phyloP scores from a whole-genome alignment of 495 filamentous ascomycete species.

The Physcia stellaris region DNA sequence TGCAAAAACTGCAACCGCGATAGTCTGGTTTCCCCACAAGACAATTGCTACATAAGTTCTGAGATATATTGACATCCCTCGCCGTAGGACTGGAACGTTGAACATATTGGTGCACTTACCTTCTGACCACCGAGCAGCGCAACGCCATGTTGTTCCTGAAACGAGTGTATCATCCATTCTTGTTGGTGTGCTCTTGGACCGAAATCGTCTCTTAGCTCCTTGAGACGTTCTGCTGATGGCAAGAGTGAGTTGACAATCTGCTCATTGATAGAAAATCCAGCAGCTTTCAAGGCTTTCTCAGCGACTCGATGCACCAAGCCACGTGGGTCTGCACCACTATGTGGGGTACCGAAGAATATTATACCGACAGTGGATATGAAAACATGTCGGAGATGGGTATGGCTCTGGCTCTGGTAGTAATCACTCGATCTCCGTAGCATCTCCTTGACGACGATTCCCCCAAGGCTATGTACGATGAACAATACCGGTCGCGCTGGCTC shows the following conservation, averaged over 20 bases:
- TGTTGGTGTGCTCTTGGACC: slow-evolving; percentile 11
- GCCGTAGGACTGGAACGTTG: too few relatives aligned
- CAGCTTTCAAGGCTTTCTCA: slow-evolving; percentile 9
- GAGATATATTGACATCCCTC: too few relatives aligned
- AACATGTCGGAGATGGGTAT: slow-evolving; percentile 15
- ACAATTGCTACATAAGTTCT: too few relatives aligned
- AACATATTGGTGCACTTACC: too few relatives aligned
- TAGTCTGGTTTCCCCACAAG: too few relatives aligned
- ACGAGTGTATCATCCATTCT: slow-evolving; percentile 15
- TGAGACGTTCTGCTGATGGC: slow-evolving; percentile 14
- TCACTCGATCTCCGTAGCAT: slow-evolving; percentile 18
- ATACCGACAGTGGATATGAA: slow-evolving; percentile 24
- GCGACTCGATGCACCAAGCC: slow-evolving; percentile 9
- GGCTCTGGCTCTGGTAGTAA: slow-evolving; percentile 7
- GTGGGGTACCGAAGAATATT: slow-evolving; percentile 30
- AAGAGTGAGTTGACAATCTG: slow-evolving; percentile 15
- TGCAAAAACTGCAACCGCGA: too few relatives aligned
- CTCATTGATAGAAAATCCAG: slow-evolving; percentile 10
- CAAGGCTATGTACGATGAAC: slow-evolving; percentile 34
- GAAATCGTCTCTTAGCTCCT: slow-evolving; percentile 15
- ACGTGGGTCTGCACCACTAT: slow-evolving; percentile 15
- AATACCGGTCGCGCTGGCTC: slow-evolving; percentile 21
- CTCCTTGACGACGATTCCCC: slow-evolving; percentile 33
- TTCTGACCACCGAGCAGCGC: slow-evolving; percentile 6
- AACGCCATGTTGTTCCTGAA: slow-evolving; percentile 14